A percentile compares a stretch with the other conserved stretches of the same genome.
Conservation (phyloP, 1,284 basidiomycete species). For the Tilletia indica region DNA sequence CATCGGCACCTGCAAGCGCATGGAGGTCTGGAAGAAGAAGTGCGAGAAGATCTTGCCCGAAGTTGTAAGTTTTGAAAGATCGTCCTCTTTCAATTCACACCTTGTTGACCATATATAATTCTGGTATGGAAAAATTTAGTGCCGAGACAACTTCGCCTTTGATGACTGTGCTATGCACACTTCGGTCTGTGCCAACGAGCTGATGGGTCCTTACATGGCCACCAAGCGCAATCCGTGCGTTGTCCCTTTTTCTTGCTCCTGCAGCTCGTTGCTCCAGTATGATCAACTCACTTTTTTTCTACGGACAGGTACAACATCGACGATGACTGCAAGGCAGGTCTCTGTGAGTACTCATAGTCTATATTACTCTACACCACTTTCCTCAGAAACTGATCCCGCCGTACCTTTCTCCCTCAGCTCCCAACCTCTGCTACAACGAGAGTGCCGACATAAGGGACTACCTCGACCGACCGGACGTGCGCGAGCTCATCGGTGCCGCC, state of each 20-base stretch:
- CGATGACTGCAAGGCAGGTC: constrained; percentile 41
- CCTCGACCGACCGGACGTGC: constrained; percentile 44
- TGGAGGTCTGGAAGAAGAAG: constrained; percentile 22
- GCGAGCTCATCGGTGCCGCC: constrained; percentile 38
- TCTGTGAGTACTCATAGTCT: constrained; percentile 6
- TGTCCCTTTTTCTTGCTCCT: background rate
- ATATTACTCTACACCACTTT: too few species aligned
- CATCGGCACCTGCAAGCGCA: constrained; percentile 38
- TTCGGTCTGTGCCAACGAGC: background rate
- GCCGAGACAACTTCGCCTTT: constrained; percentile 9
- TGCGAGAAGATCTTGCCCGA: constrained; percentile 23
- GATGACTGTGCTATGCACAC: constrained; percentile 8
- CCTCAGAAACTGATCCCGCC: too few species aligned
- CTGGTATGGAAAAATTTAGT: background rate
- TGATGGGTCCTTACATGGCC: constrained; percentile 5
- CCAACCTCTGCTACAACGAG: constrained; percentile 43
- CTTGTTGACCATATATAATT: too few species aligned
- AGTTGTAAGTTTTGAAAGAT: background rate
- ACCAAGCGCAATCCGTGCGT: constrained; percentile 32
- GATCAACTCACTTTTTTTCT: background rate
- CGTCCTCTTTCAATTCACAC: too few species aligned
- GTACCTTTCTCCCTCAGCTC: constrained; percentile 1
- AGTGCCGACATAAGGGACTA: constrained; percentile 41
- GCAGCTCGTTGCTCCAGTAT: background rate
- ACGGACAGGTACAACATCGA: constrained; percentile 38